Percentiles rank a stretch among this genome's conserved stretches.
These are phyloP conservation scores for Penicillium nucicola DNA, from an alignment of 495 filamentous ascomycete genomes.

Conservation along the genomic window DNA sequence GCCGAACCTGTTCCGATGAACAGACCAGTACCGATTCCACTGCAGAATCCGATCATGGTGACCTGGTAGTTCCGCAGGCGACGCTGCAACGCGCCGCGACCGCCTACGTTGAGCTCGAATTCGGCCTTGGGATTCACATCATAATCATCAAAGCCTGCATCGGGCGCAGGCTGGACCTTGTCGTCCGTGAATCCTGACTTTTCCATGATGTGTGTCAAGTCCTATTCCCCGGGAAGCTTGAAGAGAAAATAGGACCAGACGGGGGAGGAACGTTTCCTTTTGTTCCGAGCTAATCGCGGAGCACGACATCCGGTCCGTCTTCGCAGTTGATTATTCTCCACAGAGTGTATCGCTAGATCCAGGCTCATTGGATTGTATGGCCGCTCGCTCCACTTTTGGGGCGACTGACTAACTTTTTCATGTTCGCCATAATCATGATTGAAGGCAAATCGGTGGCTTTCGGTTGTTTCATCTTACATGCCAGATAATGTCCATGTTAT, in stretches of 20 bases:
- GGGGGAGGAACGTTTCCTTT: constrained; percentile 2
- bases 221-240: not conserved
- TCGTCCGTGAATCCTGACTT: constrained; percentile 13
- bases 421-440: not conserved
- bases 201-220: constrained; percentile 3
- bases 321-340: constrained; percentile 11
- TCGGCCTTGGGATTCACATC: constrained; percentile 24
- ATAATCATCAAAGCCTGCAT: constrained; percentile 14
- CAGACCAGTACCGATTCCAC: constrained; percentile 66
- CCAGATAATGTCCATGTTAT: not conserved
- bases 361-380: constrained; percentile 14
- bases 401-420: constrained; percentile 8
- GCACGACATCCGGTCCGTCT: constrained; percentile 20
- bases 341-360: constrained; percentile 10
- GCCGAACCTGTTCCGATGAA: constrained; percentile 72
- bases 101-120: constrained; percentile 35
- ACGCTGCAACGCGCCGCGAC: constrained; percentile 33
- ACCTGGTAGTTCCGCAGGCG: constrained; percentile 38
- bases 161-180: constrained; percentile 15
- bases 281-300: constrained; percentile 6
- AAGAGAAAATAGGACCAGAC: not conserved
- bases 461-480: not conserved
- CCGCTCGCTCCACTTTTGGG: constrained; percentile 10
- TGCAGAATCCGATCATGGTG: constrained; percentile 39
- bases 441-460: not conserved